These are phyloP conservation scores for Trypethelium eluteriae DNA, from an alignment of 495 filamentous ascomycete species.

Conservation along the genomic window DNA sequence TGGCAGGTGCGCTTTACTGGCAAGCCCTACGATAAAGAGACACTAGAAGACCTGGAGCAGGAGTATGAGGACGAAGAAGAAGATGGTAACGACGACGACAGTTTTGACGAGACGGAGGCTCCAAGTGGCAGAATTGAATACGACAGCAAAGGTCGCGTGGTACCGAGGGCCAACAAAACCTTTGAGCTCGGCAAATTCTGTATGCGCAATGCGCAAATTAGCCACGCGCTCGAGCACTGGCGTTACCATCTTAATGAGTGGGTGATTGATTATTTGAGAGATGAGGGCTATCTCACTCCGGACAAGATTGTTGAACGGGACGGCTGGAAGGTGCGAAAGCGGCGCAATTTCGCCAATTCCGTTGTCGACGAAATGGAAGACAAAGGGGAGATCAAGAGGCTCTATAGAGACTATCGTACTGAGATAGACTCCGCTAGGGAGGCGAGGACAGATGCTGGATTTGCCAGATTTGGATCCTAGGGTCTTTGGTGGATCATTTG, in stretches of 20 bases:
- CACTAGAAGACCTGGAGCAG: slow-evolving; percentile 56
- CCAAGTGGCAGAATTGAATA: slow-evolving; percentile 24
- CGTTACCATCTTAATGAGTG: slow-evolving; percentile 62
- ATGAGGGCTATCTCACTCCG: slow-evolving; percentile 46
- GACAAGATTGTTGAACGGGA: slow-evolving; percentile 50
- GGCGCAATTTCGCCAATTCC: slow-evolving; percentile 47
- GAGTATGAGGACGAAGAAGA: slow-evolving; percentile 38
- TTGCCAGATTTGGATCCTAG: not conserved
- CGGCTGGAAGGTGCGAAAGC: slow-evolving; percentile 45
- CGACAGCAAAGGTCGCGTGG: slow-evolving; percentile 27
- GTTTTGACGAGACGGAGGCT: slow-evolving; percentile 32
- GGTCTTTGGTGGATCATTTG: too few species aligned
- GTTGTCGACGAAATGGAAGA: slow-evolving; percentile 52
- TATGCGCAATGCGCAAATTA: slow-evolving; percentile 58
- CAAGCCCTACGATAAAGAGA: slow-evolving; percentile 59
- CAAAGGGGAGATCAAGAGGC: slow-evolving; percentile 46
- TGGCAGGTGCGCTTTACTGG: slow-evolving; percentile 56
- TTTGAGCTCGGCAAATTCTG: slow-evolving; percentile 47
- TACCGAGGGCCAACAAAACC: slow-evolving; percentile 27
- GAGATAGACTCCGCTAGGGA: slow-evolving; percentile 49
- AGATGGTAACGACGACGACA: slow-evolving; percentile 33
- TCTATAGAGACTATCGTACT: slow-evolving; percentile 54
- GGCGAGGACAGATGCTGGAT: slow-evolving; percentile 26
- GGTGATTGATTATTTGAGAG: slow-evolving; percentile 54
- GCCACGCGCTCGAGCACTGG: slow-evolving; percentile 69